phyloP scores from a whole-genome alignment of 2,329 filamentous ascomycete genomes.

The Colletotrichum sp. region DNA sequence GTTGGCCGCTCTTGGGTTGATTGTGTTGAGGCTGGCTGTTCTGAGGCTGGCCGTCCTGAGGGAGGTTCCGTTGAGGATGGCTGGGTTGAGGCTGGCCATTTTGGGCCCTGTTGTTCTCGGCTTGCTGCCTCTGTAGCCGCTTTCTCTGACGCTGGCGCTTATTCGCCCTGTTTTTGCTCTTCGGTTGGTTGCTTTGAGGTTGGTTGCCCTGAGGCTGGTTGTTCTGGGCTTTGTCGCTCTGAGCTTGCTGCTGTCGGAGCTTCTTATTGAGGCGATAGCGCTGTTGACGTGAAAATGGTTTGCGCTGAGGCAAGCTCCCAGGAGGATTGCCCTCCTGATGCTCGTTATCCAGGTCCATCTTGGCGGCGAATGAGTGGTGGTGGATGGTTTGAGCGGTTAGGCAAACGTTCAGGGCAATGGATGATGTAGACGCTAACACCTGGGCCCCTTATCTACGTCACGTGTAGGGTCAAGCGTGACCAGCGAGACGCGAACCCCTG shows the following conservation, averaged over 20 bases:
- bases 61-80: neutral
- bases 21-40: neutral
- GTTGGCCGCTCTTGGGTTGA: neutral
- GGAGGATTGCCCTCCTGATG: neutral
- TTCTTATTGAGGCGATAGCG: neutral
- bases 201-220: neutral
- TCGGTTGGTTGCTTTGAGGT: no score
- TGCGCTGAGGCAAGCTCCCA: rapidly evolving
- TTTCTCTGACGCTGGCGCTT: neutral
- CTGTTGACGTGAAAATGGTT: neutral
- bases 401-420: neutral
- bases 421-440: no score
- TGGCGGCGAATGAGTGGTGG: rapidly evolving
- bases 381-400: neutral
- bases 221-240: rapidly evolving
- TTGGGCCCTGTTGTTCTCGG: neutral
- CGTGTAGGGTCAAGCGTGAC: no score
- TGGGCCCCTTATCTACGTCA: no score
- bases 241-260: neutral
- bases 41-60: neutral
- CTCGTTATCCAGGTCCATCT: neutral
- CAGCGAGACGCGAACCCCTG: no score
- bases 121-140: neutral
- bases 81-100: neutral
- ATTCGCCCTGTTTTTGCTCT: neutral